These are phyloP conservation scores for Nicotiana benthamiana DNA, from an alignment of 257 asterid genomes.

Conservation along the genomic window DNA sequence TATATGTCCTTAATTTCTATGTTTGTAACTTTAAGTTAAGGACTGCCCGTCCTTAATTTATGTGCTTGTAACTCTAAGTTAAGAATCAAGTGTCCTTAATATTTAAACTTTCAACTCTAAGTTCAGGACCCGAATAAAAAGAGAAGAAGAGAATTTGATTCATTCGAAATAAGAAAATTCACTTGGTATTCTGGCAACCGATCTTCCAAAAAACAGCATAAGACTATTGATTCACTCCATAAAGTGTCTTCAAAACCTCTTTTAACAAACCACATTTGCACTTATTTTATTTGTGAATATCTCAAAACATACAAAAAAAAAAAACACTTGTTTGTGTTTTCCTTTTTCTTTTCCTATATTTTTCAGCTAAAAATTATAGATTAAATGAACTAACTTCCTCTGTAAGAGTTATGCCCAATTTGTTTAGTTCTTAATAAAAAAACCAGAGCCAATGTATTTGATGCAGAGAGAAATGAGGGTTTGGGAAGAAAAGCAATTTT, in stretches of 20 bases:
- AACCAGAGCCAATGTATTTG: too few species aligned
- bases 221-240: too few species aligned
- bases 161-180: conserved; percentile 18
- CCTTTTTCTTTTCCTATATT: background rate
- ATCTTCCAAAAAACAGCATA: conserved; percentile 97
- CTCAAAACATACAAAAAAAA: background rate
- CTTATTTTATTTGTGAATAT: too few species aligned
- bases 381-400: conserved; percentile 73
- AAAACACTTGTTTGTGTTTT: background rate
- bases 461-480: too few species aligned
- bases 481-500: too few species aligned
- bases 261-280: conserved; percentile 76
- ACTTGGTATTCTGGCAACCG: conserved; percentile 86
- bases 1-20: too few species aligned
- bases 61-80: too few species aligned
- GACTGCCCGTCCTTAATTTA: too few species aligned
- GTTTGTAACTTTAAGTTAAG: too few species aligned
- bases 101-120: too few species aligned
- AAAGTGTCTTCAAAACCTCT: conserved; percentile 89
- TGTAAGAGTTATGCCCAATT: conserved; percentile 92
- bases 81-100: too few species aligned
- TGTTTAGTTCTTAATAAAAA: conserved; percentile 74
- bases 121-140: background rate
- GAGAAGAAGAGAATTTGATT: background rate
- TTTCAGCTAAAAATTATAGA: background rate